phyloP scores from a whole-genome alignment of 805 yeast genomes.

The Myxozyma sirexii region DNA sequence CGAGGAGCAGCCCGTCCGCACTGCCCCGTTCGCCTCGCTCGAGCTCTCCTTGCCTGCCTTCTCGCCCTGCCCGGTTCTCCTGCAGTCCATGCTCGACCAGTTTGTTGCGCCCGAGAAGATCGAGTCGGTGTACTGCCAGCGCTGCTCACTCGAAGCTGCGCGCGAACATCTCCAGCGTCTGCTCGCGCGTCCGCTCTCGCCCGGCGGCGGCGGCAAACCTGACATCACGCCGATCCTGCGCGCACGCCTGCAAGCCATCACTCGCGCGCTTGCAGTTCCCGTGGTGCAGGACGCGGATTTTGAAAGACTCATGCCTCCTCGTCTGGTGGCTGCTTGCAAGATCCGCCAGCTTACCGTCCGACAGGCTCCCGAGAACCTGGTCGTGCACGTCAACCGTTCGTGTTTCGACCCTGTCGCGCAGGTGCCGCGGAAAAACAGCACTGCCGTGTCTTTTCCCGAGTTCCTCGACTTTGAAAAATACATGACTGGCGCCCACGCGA shows the following conservation, averaged over 20 bases:
- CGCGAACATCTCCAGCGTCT: conserved; percentile 37
- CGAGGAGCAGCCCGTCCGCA: conserved; percentile 88
- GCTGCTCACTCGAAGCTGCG: conserved; percentile 68
- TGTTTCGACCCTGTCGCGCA: conserved; percentile 88
- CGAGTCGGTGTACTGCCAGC: conserved; percentile 90
- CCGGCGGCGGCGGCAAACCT: not conserved
- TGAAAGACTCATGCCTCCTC: conserved; percentile 62
- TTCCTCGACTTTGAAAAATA: not conserved
- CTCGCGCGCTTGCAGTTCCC: conserved; percentile 59
- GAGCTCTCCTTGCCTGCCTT: conserved; percentile 37
- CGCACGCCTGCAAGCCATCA: conserved; percentile 53
- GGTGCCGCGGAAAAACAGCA: conserved; percentile 78
- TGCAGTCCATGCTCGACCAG: conserved; percentile 48
- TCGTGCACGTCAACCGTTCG: conserved; percentile 88
- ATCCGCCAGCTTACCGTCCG: conserved; percentile 79
- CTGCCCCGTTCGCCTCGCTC: conserved; percentile 59
- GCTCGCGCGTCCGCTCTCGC: not conserved
- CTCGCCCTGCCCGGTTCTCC: not conserved
- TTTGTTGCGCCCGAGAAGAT: conserved; percentile 83
- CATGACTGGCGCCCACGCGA: not conserved
- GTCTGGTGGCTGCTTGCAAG: conserved; percentile 66
- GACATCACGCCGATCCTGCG: conserved; percentile 42
- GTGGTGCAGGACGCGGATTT: conserved; percentile 80
- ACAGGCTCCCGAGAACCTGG: conserved; percentile 78
- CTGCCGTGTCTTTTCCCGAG: conserved; percentile 74